Conservation (phyloP, 2,329 filamentous ascomycete genomes). For the Hortaea werneckii region DNA sequence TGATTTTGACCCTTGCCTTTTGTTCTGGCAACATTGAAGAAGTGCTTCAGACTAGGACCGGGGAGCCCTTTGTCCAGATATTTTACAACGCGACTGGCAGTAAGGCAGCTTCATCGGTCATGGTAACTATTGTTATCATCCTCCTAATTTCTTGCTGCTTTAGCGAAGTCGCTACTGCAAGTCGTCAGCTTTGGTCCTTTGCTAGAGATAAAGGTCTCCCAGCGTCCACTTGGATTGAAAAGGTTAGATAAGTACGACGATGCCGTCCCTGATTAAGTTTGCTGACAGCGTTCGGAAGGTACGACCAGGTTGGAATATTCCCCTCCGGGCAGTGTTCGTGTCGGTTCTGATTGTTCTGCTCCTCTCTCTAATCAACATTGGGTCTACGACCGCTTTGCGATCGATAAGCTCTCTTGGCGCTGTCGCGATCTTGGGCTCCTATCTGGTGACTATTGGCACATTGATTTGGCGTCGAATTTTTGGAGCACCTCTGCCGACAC, state of each 20-base stretch:
- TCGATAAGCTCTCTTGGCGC: constrained; percentile 32
- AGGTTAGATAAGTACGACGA: too few relatives aligned
- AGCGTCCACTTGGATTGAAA: constrained; percentile 1
- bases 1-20: constrained; percentile 23
- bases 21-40: constrained; percentile 13
- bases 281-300: too few relatives aligned
- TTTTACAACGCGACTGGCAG: constrained; percentile 26
- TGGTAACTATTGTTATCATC: constrained; percentile 24
- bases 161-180: too few relatives aligned
- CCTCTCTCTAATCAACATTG: constrained; percentile 29
- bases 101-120: constrained; percentile 22
- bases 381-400: constrained; percentile 30
- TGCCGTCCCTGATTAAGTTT: too few relatives aligned
- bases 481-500: constrained; percentile 24
- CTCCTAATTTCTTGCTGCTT: too few relatives aligned
- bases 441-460: constrained; percentile 28
- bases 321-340: constrained; percentile 16
- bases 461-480: constrained; percentile 27
- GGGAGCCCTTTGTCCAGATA: constrained; percentile 21
- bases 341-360: constrained; percentile 15
- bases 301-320: constrained; percentile 13
- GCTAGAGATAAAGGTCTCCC: constrained; percentile 6
- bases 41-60: not conserved
- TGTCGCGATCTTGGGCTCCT: constrained; percentile 30
- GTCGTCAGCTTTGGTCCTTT: too few relatives aligned